Evolutionary conservation across 768 basidiomycete species (phyloP).

Genomic region (Agaricus blazei): DNA sequence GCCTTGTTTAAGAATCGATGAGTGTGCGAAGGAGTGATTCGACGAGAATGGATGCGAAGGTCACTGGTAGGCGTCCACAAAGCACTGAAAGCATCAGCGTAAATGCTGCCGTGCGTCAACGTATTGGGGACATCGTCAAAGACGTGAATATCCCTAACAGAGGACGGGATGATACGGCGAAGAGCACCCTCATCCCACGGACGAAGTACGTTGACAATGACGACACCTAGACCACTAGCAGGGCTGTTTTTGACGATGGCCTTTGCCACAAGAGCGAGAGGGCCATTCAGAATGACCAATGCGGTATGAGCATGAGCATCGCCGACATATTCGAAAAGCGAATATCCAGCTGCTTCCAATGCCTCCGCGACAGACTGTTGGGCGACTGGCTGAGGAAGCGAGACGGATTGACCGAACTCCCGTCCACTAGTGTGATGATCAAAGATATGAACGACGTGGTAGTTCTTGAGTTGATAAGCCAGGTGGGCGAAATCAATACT

Average conservation of each 20-base stretch:
- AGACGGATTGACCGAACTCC: slow-evolving; percentile 59
- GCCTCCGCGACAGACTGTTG: slow-evolving; percentile 38
- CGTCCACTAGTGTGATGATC: slow-evolving; percentile 80
- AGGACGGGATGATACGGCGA: slow-evolving; percentile 50
- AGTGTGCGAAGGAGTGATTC: slow-evolving; percentile 51
- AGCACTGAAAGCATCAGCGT: slow-evolving; percentile 64
- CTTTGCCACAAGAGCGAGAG: slow-evolving; percentile 62
- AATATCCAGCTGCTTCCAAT: slow-evolving; percentile 55
- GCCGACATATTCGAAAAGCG: slow-evolving; percentile 75
- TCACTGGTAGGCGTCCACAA: slow-evolving; percentile 37
- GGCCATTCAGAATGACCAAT: slow-evolving; percentile 71
- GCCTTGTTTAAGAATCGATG: slow-evolving; percentile 44
- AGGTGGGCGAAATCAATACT: slow-evolving; percentile 71
- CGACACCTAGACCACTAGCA: slow-evolving; percentile 51
- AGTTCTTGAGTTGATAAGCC: slow-evolving; percentile 61
- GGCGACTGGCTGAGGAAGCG: slow-evolving; percentile 28
- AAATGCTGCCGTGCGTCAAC: slow-evolving; percentile 59
- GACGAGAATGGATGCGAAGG: slow-evolving; percentile 46
- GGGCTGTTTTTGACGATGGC: slow-evolving; percentile 33
- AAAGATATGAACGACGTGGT: slow-evolving; percentile 84
- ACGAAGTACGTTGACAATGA: slow-evolving; percentile 74
- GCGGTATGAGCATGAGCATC: slow-evolving; percentile 57
- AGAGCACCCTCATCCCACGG: slow-evolving; percentile 78
- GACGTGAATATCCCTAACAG: slow-evolving; percentile 59
- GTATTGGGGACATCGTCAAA: slow-evolving; percentile 72